A percentile compares a stretch with the other conserved stretches of the same genome.
phyloP scores from a whole-genome alignment of 2,329 filamentous ascomycete genomes.

The Stemphylium vesicarium region DNA sequence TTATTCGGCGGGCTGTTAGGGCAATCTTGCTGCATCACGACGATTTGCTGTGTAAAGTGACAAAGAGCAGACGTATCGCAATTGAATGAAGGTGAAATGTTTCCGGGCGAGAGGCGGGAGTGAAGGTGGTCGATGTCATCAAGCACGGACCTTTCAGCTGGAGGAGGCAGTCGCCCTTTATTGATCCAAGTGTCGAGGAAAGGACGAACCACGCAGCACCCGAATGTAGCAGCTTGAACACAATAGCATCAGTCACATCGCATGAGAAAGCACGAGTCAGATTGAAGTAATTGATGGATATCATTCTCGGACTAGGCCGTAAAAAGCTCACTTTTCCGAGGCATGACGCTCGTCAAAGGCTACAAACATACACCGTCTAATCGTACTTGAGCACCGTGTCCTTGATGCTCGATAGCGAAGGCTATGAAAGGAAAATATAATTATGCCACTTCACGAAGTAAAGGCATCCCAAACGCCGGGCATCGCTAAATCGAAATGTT shows the following conservation, averaged over 20 bases:
- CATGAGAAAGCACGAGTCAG: neutral
- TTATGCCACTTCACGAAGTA: conserved; percentile 25
- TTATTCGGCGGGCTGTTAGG: conserved; percentile 27
- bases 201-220: neutral
- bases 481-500: conserved; percentile 33
- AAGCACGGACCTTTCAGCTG: conserved; percentile 7
- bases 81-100: neutral
- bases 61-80: neutral
- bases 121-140: neutral
- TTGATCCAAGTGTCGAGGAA: neutral
- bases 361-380: conserved; percentile 42
- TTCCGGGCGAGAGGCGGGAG: neutral
- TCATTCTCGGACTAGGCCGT: conserved; percentile 29
- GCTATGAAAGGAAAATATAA: conserved; percentile 36
- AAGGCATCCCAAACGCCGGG: conserved; percentile 41
- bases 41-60: neutral
- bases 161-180: conserved; percentile 8
- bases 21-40: conserved; percentile 15
- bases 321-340: conserved; percentile 25
- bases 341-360: conserved; percentile 29
- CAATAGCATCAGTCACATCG: neutral
- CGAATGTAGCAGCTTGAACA: too few species aligned
- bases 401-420: conserved; percentile 35
- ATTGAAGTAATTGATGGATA: conserved; percentile 17
- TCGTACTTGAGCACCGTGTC: conserved; percentile 25